Evolutionary conservation across 345 rosid species (phyloP), one percentile per base, ranked within the genome.

Genomic region (Cardiospermum halicacabum): DNA sequence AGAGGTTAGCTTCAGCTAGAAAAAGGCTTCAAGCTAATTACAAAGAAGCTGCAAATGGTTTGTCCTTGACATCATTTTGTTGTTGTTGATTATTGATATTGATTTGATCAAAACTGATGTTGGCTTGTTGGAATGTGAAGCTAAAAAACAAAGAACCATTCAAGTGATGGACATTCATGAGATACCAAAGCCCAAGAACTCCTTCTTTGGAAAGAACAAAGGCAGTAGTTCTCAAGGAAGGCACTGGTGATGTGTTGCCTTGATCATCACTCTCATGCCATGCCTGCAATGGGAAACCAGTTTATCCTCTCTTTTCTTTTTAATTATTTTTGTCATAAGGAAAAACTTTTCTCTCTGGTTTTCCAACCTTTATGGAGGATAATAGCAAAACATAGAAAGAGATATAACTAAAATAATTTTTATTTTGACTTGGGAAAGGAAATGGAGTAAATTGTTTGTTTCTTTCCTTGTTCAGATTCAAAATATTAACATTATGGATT

Each of bases 161-260:
- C 96, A 85, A 76, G 96, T 95, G 89, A 95, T 95, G 99, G 99
- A 84, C 79, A 87, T 95, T 75, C 93, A 89, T 50, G 96, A 95
- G 76, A 76, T 95, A 64, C 99, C 99, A 58, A 95, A 95, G 80
- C 90, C 96, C 56, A 91, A 84, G 92, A 95, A 91, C 43, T 62
- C 89, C 66, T 95, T 84, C 87, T 89, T 91, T 65, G 79, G 83
- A 26, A 89, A 85, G 87, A 87, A 85, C 83, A 93, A 86, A 70
- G 89, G 89, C 25, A 89, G 81, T 47, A 76, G 86, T 80, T 89
- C 92, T 73, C 96, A 95, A 30, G 97, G 89, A 73, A 89, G 92
- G 88, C 96, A 84, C 67, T 85, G 96, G 96, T 95, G 88, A 87
- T 62, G n/a, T 69, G 72, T n/a, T 56, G 37, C 6, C 49, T 16